These are phyloP conservation scores for Chrysosporium keratinophilum DNA, from an alignment of 2,329 filamentous ascomycete species.

Conservation along the genomic window DNA sequence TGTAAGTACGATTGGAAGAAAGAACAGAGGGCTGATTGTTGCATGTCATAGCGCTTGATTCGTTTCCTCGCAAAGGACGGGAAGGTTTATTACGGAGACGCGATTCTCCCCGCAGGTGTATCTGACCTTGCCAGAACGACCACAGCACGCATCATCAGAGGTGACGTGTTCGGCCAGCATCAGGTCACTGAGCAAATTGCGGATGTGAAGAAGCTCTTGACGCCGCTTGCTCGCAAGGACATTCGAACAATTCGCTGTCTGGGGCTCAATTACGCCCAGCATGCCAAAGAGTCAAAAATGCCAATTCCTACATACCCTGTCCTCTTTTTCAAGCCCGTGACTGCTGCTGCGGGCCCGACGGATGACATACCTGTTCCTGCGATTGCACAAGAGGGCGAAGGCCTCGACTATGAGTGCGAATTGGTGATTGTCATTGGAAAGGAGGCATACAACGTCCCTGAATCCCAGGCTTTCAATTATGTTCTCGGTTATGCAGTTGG, in stretches of 20 bases:
- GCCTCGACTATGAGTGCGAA: conserved; percentile 72
- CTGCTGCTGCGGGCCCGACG: conserved; percentile 53
- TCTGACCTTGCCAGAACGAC: conserved; percentile 52
- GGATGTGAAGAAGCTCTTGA: conserved; percentile 45
- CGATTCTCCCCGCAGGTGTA: conserved; percentile 53
- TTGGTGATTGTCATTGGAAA: conserved; percentile 64
- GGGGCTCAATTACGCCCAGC: conserved; percentile 61
- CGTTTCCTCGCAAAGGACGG: conserved; percentile 64
- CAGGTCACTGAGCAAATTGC: conserved; percentile 53
- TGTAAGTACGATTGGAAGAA: not conserved
- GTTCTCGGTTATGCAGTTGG: conserved; percentile 66
- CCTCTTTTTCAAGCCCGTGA: conserved; percentile 63
- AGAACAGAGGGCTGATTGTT: not conserved
- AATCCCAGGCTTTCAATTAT: conserved; percentile 56
- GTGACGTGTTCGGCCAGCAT: conserved; percentile 56
- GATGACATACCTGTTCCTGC: conserved; percentile 57
- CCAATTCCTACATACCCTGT: conserved; percentile 61
- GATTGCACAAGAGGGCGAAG: conserved; percentile 55
- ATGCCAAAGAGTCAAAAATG: conserved; percentile 60
- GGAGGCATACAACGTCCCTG: conserved; percentile 53
- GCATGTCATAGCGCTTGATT: conserved; percentile 51
- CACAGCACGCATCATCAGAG: conserved; percentile 52
- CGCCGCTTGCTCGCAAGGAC: conserved; percentile 53
- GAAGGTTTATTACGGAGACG: conserved; percentile 61
- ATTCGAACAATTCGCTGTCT: conserved; percentile 58